Evolutionary conservation across 805 yeast species (phyloP), one percentile per base, ranked within the genome.

Genomic region (Komagataella pseudopastoris): DNA sequence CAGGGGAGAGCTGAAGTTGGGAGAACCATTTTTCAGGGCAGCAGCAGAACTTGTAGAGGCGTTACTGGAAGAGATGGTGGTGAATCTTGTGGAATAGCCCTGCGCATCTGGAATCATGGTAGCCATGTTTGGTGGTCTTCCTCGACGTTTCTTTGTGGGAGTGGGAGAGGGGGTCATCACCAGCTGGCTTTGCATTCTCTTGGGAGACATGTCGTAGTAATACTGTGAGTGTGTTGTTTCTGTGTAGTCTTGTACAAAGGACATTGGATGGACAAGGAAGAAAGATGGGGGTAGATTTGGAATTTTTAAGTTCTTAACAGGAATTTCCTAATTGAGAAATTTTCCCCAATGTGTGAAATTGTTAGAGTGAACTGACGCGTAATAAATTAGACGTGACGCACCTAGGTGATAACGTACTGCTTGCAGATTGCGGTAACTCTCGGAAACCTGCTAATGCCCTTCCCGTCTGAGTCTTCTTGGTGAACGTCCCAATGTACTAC

Each of bases 1-100:
- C 39, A 56, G 45, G 12, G 62, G 61, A 3, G 58, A 52, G 6
- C 53, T 51, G 20, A 51, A 49, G 50, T 58, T 56, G 39, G 61
- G 60, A 24, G 56, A 54, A 1, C 57, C 55, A 10, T 50, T 45
- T 43, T 46, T 53, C 43, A 53, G 23, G 36, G 54, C 54, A 39
- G 58, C 55, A 7, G 54, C 59, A 6, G 58, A 54, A 39, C 50
- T 53, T 43, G 49, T 23, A 6, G 56, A 54, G 24, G 55, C 52
- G n/a, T 50, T 51, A 2, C 52, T 51, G 22, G 52, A 49, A 6
- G 52, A 36, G 45, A 14, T 50, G 39, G 44, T 22, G 22, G 17
- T 50, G 49, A 50, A 50, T 16, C 44, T 23, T 10, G 45, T 49
- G n/a, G 36, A 22, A 12, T 49, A 43, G 8, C 17, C 44, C 20